Evolutionary conservation across 441 rosid species (phyloP), one percentile per base, ranked within the genome.

Genomic region (Lepidium campestre): DNA sequence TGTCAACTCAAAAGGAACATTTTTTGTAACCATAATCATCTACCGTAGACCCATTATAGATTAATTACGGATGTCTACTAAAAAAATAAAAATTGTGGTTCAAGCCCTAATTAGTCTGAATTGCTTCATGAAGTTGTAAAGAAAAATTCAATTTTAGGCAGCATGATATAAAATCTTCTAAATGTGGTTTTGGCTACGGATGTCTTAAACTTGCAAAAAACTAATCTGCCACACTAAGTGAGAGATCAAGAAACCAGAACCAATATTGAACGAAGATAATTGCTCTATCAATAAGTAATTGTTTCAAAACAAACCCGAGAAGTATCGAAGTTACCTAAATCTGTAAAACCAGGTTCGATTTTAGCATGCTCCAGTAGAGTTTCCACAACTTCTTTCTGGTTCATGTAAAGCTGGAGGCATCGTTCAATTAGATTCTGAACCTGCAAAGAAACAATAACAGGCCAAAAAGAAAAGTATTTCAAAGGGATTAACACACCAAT

Each of bases 281-380:
- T 7, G 12, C 2, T 10, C 39, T 18, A 55, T 36, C 15, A 37
- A n/a, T 57, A 20, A 17, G 34, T 8, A 47, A 10, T 8, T 36
- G 12, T 29, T 10, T 4, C 13, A 39, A 34, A 29, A 15, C 0
- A 23, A 49, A 15, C 0, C n/a, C 1, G 2, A 18, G 2, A 55
- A 20, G 44, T 36, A 17, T 3, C 1, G 32, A 52, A 19, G 18
- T 10, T 88, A 95, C 99, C 99, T 50, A 91, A 91, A 77, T 95
- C 90, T 15, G 99, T 95, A 71, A 95, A 95, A 32, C 93, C 90
- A 64, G 97, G 98, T 77, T 95, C 97, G 77, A 95, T 91, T 76
- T 90, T 90, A 62, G 96, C 97, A 71, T 85, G 90, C 41, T 65
- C 87, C 58, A 86, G 76, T 52, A 95, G 76, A 36, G 96, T 90